Base-by-base conservation (phyloP, 2,329 filamentous ascomycete genomes). In the Xylaria sp. region DNA sequence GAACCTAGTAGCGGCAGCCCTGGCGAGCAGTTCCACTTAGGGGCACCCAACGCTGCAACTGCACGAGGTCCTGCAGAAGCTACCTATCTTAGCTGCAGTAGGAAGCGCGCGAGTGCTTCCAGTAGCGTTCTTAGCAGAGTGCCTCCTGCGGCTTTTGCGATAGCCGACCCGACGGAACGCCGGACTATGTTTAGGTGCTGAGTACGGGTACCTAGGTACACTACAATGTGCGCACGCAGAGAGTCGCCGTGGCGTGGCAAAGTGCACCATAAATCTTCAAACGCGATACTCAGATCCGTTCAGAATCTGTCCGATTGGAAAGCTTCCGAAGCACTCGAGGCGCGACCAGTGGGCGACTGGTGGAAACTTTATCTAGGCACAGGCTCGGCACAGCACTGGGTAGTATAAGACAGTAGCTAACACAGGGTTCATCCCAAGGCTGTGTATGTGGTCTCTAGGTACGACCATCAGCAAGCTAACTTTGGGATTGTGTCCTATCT, bases 21-120 rank as follows among this genome's bases (percentile, higher is more conserved):
- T 66, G 57, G 39, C 39, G 25, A 61, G 52, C 23, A 55, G 55
- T 46, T 63, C 54, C 39, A 48, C 41, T 18, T 51, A 54, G 28
- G 28, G 62, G 41, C 37, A 65, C 57, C 62, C 46, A 4, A 44
- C 39, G 41, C 66, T 69, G 63, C 55, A 48, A 48, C 67, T 69
- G 63, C 63, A 69, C 63, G 57, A 55, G 63, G 63, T 63, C 44
- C 67, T 66, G 63, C 67, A 69, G 59, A 37, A 59, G 55, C 54
- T 51, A 58, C 57, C 58, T 58, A 46, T 44, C 39, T 58, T 58
- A 65, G 67, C 67, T 63, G 66, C 66, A 58, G 66, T 39, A 8
- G 50, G 34, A 64, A 64, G 48, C 23, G 39, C 52, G 57, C 25
- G n/a, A 48, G 41, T 52, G 18, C 44, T 60, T 37, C 25, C 25